Base-by-base conservation (phyloP, 1,284 basidiomycete species). In the Rhodotorula sp. region DNA sequence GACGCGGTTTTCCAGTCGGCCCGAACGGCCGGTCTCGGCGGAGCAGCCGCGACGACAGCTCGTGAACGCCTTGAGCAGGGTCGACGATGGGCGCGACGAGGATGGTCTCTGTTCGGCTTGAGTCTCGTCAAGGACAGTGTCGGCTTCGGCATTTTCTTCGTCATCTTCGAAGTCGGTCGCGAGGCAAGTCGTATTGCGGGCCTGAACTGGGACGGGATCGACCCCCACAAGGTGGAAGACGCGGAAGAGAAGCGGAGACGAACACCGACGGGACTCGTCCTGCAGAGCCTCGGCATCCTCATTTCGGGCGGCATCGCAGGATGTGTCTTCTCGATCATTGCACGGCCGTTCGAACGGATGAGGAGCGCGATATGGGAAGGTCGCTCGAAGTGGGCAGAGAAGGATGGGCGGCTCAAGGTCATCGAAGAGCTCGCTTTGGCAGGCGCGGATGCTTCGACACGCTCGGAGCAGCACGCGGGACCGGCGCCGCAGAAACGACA, bases 101-200 rank as follows among this genome's bases (percentile, higher is more conserved):
- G 78, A 13, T 80, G 79, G 79, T 75, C 75, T 2, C 78, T 80
- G 4, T 73, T 81, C 62, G 59, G 72, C 3, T 75, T 82, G 55
- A 77, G 76, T 13, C 68, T 81, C 28, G 71, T 76, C 22, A 77
- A 81, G 50, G 81, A 82, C 68, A 74, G 75, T 10, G 69, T 81
- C 30, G 79, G 64, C 20, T 78, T 77, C 47, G 74, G 79, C 18
- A 67, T 70, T 48, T 82, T 82, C 76, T 82, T 82, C 62, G 72
- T 78, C 58, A 72, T 79, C 55, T 82, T 82, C 65, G 80, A 81
- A 58, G 64, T 77, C 31, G 79, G 79, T 5, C 72, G 81, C 20
- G 71, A 78, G 24, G 59, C 69, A 22, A 79, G 80, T 2, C 76
- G 77, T 40, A 59, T 69, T 34, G 75, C 76, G 1, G 80, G 79